Base-by-base conservation (phyloP, 2,329 filamentous ascomycete genomes). In the Xylaria multiplex region DNA sequence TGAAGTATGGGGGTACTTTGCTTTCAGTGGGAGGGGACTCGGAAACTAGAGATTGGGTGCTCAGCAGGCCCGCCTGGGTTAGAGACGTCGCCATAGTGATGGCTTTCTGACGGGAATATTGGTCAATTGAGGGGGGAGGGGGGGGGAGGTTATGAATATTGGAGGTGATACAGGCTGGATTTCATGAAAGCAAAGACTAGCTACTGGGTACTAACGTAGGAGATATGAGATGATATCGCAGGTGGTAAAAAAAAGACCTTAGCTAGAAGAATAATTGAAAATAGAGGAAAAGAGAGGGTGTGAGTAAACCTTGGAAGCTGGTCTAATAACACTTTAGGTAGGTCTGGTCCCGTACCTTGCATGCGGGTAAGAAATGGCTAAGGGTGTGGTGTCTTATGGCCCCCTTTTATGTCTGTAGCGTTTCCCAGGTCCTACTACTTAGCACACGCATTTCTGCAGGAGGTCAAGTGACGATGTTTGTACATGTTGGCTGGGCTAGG, bases 1-100 rank as follows among this genome's bases (percentile, higher is more conserved):
- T 80, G 66, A 82, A 71, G n/a, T 76, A 73, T 16, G 77, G 40
- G 42, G 70, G 66, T n/a, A 70, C 68, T 52, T 59, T 67, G 64
- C 64, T 59, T 19, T 64, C 67, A 32, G 46, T 54, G 49, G 65
- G 40, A 22, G 53, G 70, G 50, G 64, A 42, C 42, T 73, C 69
- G 64, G 71, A 37, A n/a, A 69, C 49, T 19, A 71, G 62, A n/a
- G 71, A 68, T 14, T 71, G 66, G 19, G 66, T 69, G 45, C 67
- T 67, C n/a, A 70, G 68, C 22, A 70, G 68, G 45, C 72, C 43
- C 9, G 74, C 68, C 48, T 71, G 71, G 46, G 70, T 74, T 40
- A 74, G 67, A 62, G 73, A 75, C 57, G 62, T 62, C 35, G 76
- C 72, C 73, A 75, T 74, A 62, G 67, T 73, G 59, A 56, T 67